Evolutionary conservation across 75 land plant species (phyloP).

Genomic region (Pseudotsuga menziesii): DNA sequence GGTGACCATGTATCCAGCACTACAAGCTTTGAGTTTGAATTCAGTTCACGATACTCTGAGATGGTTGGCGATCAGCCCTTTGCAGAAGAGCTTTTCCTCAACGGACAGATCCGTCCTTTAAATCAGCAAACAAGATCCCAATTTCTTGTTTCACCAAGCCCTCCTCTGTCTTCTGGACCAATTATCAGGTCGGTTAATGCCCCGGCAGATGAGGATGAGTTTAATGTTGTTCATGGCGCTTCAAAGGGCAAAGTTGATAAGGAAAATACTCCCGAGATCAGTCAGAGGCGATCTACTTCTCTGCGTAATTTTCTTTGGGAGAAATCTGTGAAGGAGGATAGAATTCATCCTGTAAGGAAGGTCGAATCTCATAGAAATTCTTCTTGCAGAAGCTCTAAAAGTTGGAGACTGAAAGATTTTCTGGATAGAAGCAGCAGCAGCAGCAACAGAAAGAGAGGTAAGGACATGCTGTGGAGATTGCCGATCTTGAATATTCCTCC

Average conservation of each 20-base stretch:
- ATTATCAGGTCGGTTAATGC: neutral
- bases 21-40: slow-evolving; percentile 22
- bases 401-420: slow-evolving; percentile 49
- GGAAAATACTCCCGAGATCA: no score
- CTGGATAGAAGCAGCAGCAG: slow-evolving; percentile 49
- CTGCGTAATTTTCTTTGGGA: neutral
- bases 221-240: neutral
- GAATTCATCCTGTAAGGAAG: slow-evolving; percentile 7
- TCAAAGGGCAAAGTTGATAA: neutral
- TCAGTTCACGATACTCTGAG: slow-evolving; percentile 16
- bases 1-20: neutral
- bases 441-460: slow-evolving; percentile 29
- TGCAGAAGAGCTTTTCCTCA: slow-evolving; percentile 43
- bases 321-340: neutral
- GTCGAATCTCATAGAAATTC: neutral
- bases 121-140: neutral
- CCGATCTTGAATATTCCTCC: slow-evolving; percentile 26
- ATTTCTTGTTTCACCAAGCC: neutral
- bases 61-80: slow-evolving; percentile 12
- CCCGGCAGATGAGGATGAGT: neutral
- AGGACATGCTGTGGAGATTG: slow-evolving; percentile 37
- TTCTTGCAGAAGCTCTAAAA: slow-evolving; percentile 1
- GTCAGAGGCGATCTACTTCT: neutral
- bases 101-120: slow-evolving; percentile 36
- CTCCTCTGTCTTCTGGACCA: neutral